Evolutionary conservation across 495 filamentous ascomycete species (phyloP), one percentile per base, ranked within the genome.

Genomic region (Hyaloscypha finlandica): DNA sequence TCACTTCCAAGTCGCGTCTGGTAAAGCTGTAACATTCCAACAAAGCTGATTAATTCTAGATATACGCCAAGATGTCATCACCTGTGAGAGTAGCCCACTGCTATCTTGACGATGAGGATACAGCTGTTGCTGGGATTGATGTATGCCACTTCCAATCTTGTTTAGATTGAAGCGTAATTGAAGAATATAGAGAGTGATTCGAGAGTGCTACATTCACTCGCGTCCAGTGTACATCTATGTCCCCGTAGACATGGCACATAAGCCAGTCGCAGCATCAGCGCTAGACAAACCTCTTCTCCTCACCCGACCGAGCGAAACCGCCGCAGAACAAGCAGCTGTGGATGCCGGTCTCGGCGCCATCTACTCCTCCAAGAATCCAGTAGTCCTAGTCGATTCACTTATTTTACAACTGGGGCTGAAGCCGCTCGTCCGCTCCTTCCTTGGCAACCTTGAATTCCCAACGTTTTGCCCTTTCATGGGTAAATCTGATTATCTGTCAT

Each of bases 401-500:
- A 37, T 62, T 2, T 14, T 22, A 14, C 33, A 37, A n/a, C 22
- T 42, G n/a, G 20, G n/a, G 6, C 8, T 31, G 22, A 37, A n/a
- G 11, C 48, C 61, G 5, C 48, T 33, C 58, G 33, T 35, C 14
- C 45, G 54, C 20, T 11, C 22, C 2, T 20, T 58, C 29, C 16
- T 56, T 4, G 48, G 57, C 8, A 20, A 20, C 11, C 19, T 55
- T 5, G 1, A 72, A 45, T 70, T 77, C 20, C 76, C 75, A 12
- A 71, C 68, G 12, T 76, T 76, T 61, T 61, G 66, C 16, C 77
- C 75, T 14, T 63, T 66, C 4, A 70, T 79, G 64, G 75, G 76
- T 29, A 81, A 80, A 59, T 75, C n/a, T n/a, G n/a, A n/a, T n/a
- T n/a, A n/a, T n/a, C 78, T 25, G 54, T 71, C 59, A 69, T 74